A percentile compares a stretch with the other conserved stretches of the same genome.
These are phyloP conservation scores for Amoebophrya sp. DNA, from an alignment of 169 alveolate genomes.

Conservation along the genomic window DNA sequence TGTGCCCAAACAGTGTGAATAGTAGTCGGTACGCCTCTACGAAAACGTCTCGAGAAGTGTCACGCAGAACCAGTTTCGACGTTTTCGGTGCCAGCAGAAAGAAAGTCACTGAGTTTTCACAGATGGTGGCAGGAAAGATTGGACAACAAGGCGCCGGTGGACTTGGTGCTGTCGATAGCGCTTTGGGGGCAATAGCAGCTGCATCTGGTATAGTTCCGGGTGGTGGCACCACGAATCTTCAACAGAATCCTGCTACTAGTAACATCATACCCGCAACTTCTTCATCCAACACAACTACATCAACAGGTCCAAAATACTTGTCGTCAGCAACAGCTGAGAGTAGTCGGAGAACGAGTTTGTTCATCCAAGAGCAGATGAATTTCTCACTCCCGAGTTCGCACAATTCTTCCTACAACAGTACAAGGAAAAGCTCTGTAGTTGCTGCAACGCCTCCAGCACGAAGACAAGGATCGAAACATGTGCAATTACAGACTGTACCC, in stretches of 20 bases:
- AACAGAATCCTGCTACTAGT: too few relatives aligned
- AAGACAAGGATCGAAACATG: neutral
- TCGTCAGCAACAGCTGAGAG: neutral
- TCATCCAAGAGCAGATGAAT: neutral
- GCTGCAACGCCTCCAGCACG: neutral
- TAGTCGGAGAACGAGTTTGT: neutral
- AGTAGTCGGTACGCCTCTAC: neutral
- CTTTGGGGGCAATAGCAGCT: too few relatives aligned
- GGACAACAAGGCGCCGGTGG: neutral
- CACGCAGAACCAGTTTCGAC: neutral
- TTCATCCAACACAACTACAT: too few relatives aligned
- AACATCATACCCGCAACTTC: too few relatives aligned
- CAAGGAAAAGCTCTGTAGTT: neutral
- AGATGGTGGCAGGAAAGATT: neutral
- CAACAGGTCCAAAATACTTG: too few relatives aligned
- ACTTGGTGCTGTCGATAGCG: too few relatives aligned
- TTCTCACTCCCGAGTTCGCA: neutral
- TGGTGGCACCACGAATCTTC: too few relatives aligned
- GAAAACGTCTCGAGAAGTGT: neutral
- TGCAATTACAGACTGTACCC: neutral
- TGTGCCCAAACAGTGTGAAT: neutral
- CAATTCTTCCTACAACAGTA: neutral
- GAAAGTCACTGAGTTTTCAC: neutral
- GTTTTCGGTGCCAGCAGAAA: neutral
- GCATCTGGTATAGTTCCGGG: too few relatives aligned